Percentiles rank a stretch among this genome's conserved stretches.
Evolutionary conservation across 371 early-diverging fungal species (phyloP).

Genomic region (Catenaria anguillulae): DNA sequence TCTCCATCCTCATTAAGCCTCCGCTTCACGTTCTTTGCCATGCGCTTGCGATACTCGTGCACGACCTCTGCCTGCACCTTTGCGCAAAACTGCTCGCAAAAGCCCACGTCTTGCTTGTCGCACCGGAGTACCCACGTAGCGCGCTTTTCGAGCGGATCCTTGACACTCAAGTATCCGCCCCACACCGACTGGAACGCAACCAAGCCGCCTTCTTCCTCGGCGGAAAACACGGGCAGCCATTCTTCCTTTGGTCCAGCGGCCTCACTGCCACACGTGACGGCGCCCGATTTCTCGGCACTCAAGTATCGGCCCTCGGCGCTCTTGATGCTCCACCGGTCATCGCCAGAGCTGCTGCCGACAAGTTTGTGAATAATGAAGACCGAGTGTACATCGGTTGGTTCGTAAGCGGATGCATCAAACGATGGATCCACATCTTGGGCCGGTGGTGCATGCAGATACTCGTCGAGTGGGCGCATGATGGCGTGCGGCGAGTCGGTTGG

Average conservation of each 20-base stretch:
- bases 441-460: neutral
- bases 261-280: slow-evolving; percentile 5
- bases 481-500: neutral
- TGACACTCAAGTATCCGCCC: neutral
- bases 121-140: neutral
- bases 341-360: neutral
- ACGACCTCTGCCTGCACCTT: slow-evolving; percentile 9
- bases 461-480: neutral
- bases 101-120: neutral
- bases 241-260: slow-evolving; percentile 6
- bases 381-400: slow-evolving; percentile 7
- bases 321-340: neutral
- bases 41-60: slow-evolving; percentile 9
- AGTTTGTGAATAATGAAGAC: slow-evolving; percentile 1
- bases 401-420: neutral
- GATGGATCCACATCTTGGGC: no score
- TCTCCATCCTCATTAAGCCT: slow-evolving; percentile 8
- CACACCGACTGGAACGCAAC: slow-evolving; percentile 3
- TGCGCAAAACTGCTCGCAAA: neutral
- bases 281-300: slow-evolving; percentile 1
- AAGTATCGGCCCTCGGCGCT: slow-evolving; percentile 7
- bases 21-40: slow-evolving; percentile 11
- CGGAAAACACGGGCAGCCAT: neutral
- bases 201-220: neutral
- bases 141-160: neutral